A percentile compares a stretch with the other conserved stretches of the same genome.
Evolutionary conservation across 169 alveolate species (phyloP).

Genomic region (Plasmodium billcollinsi): DNA sequence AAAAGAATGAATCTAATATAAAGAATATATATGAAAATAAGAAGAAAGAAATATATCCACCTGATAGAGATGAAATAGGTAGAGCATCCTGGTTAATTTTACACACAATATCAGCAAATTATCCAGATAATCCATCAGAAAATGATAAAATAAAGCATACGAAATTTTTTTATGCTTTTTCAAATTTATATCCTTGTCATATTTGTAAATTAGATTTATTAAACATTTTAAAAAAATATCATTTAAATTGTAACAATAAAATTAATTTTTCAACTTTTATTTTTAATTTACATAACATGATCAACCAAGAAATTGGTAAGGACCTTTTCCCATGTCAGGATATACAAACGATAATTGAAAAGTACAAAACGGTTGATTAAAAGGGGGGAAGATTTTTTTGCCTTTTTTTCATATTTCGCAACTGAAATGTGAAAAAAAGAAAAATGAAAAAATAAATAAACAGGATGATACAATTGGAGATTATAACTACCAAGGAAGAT

Average conservation of each 20-base stretch:
- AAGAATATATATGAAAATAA: slow-evolving; percentile 3
- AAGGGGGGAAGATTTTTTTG: background rate
- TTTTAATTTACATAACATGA: slow-evolving; percentile 85
- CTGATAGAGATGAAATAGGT: slow-evolving; percentile 88
- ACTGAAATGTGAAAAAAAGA: too few species aligned
- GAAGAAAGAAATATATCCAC: slow-evolving; percentile 78
- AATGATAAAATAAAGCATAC: slow-evolving; percentile 74
- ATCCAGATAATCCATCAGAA: slow-evolving; percentile 85
- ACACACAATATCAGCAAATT: slow-evolving; percentile 88
- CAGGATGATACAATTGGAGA: too few species aligned
- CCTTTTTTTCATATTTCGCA: too few species aligned
- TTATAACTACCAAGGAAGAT: too few species aligned
- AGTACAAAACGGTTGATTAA: slow-evolving; percentile 27
- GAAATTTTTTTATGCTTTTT: slow-evolving; percentile 84
- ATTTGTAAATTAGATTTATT: slow-evolving; percentile 85
- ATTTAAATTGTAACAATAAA: slow-evolving; percentile 79
- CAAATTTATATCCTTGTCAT: slow-evolving; percentile 88
- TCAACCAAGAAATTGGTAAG: slow-evolving; percentile 83
- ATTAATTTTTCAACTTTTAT: slow-evolving; percentile 82
- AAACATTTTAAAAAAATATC: slow-evolving; percentile 77
- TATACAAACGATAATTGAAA: slow-evolving; percentile 24
- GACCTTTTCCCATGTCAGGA: slow-evolving; percentile 6
- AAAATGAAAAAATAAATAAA: too few species aligned
- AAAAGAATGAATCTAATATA: slow-evolving; percentile 14
- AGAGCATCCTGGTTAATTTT: slow-evolving; percentile 88